These are phyloP conservation scores for Aurifilum marmelostoma DNA, from an alignment of 2,329 filamentous ascomycete genomes.

Conservation along the genomic window DNA sequence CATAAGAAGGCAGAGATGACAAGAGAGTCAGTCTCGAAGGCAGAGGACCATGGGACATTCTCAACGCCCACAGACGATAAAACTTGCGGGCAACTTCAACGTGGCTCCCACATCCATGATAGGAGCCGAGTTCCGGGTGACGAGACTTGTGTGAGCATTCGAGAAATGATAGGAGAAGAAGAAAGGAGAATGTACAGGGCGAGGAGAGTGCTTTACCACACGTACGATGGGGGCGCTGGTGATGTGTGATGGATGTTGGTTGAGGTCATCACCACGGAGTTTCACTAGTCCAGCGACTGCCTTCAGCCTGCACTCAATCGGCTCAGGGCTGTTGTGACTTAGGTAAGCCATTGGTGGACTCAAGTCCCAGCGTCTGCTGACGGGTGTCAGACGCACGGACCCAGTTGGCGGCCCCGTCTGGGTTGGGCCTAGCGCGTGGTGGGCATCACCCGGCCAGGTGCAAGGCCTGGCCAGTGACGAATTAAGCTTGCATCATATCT, in stretches of 20 bases:
- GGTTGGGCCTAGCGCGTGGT: slow-evolving; percentile 15
- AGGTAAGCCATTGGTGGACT: slow-evolving; percentile 4
- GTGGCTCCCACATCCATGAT: slow-evolving; percentile 18
- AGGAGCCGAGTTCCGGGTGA: not conserved
- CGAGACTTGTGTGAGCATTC: too few species aligned
- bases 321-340: not conserved
- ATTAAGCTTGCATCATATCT: slow-evolving; percentile 30
- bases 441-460: slow-evolving; percentile 17
- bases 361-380: not conserved
- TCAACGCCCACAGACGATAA: slow-evolving; percentile 12
- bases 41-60: slow-evolving; percentile 62
- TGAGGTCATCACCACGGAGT: not conserved
- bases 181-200: not conserved
- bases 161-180: not conserved
- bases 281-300: not conserved
- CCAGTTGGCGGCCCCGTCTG: slow-evolving; percentile 10
- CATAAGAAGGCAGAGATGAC: slow-evolving; percentile 56
- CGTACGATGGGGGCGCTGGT: not conserved
- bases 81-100: slow-evolving; percentile 1
- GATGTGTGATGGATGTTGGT: not conserved
- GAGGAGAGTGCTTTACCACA: not conserved
- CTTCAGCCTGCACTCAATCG: not conserved
- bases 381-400: slow-evolving; percentile 3
- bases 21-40: slow-evolving; percentile 70
- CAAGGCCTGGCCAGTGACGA: slow-evolving; percentile 23